A percentile compares a stretch with the other conserved stretches of the same genome.
phyloP scores from a whole-genome alignment of 176 grass and related monocot species.

The Avena atlantica region DNA sequence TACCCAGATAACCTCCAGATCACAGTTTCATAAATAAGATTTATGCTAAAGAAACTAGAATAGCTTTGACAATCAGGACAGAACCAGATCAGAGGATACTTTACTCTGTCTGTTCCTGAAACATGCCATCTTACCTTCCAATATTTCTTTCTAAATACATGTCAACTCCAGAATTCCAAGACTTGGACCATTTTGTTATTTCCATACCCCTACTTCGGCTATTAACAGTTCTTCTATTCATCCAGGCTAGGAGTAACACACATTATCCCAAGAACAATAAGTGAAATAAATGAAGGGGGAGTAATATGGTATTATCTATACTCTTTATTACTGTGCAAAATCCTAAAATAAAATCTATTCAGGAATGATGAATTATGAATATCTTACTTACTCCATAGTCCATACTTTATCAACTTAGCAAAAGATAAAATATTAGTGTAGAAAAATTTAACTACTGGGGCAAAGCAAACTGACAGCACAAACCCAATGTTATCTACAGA shows the following conservation, averaged over 20 bases:
- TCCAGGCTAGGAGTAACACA: neutral
- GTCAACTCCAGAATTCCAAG: neutral
- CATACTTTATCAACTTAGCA: neutral
- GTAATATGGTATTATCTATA: neutral
- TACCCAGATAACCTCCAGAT: neutral
- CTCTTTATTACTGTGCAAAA: neutral
- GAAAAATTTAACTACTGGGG: conserved; percentile 6
- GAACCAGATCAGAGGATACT: neutral
- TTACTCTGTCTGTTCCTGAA: neutral
- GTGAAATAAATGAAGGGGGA: neutral
- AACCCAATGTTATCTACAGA: neutral
- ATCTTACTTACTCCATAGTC: neutral
- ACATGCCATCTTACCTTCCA: conserved; percentile 2
- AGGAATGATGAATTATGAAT: neutral
- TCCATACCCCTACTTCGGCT: neutral
- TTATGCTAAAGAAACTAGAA: conserved; percentile 14
- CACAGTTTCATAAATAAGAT: neutral
- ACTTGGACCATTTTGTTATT: neutral
- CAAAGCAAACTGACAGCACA: conserved; percentile 1
- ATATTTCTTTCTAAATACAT: neutral
- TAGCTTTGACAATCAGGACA: neutral
- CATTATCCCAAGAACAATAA: neutral
- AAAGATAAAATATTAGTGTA: conserved; percentile 22
- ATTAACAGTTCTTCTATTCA: neutral
- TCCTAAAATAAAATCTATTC: neutral